These are phyloP conservation scores for Myriosclerotinia duriaeana DNA, from an alignment of 2,329 filamentous ascomycete species.

Conservation along the genomic window DNA sequence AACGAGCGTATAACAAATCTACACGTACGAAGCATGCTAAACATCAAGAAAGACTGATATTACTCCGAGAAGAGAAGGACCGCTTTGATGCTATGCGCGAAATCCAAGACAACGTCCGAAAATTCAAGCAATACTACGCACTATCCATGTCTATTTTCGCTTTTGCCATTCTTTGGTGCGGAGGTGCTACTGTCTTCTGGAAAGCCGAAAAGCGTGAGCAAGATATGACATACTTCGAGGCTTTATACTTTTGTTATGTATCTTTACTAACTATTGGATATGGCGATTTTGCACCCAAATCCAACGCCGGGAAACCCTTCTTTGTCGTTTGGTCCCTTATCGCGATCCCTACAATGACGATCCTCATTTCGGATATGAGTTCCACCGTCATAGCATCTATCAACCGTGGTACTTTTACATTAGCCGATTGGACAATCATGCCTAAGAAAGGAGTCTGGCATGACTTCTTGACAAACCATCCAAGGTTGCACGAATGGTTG, in stretches of 20 bases:
- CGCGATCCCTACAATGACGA: slow-evolving; percentile 69
- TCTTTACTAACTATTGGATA: slow-evolving; percentile 69
- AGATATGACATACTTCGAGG: slow-evolving; percentile 60
- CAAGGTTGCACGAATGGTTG: slow-evolving; percentile 45
- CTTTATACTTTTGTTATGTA: slow-evolving; percentile 69
- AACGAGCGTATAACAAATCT: slow-evolving; percentile 25
- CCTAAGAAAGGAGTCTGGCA: slow-evolving; percentile 59
- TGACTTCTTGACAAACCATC: slow-evolving; percentile 50
- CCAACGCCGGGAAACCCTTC: slow-evolving; percentile 65
- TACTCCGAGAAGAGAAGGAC: slow-evolving; percentile 59
- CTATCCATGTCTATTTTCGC: slow-evolving; percentile 57
- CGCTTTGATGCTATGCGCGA: slow-evolving; percentile 64
- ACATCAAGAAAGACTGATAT: slow-evolving; percentile 47
- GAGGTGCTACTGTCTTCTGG: slow-evolving; percentile 67
- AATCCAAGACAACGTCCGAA: slow-evolving; percentile 56
- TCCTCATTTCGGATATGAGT: slow-evolving; percentile 62
- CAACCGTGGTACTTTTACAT: slow-evolving; percentile 58
- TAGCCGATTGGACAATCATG: slow-evolving; percentile 66
- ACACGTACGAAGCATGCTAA: slow-evolving; percentile 24
- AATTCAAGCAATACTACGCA: slow-evolving; percentile 62
- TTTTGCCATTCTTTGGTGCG: slow-evolving; percentile 63
- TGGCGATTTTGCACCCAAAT: slow-evolving; percentile 63
- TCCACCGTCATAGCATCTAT: slow-evolving; percentile 63
- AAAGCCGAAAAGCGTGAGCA: slow-evolving; percentile 54
- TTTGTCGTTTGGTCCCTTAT: slow-evolving; percentile 71